Percentiles rank a stretch among this genome's conserved stretches.
phyloP scores from a whole-genome alignment of 2,329 filamentous ascomycete genomes.

The Claviceps paspali region DNA sequence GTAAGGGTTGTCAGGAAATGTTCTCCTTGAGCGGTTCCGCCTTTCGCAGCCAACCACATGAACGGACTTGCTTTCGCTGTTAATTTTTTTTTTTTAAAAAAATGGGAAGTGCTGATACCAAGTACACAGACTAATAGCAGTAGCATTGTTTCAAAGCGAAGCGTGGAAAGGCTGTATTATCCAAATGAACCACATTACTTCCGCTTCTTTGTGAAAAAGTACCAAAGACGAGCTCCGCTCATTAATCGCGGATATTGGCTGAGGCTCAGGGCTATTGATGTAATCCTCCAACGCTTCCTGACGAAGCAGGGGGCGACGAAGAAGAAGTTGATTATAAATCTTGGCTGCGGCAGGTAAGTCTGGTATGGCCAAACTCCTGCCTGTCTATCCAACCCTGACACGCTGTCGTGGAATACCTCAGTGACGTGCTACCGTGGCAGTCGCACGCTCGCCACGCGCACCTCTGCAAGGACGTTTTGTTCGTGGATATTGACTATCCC shows the following conservation, averaged over 20 bases:
- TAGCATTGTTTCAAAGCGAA: conserved; percentile 83
- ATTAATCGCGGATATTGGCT: conserved; percentile 87
- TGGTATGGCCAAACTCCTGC: background rate
- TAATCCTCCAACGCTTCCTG: conserved; percentile 61
- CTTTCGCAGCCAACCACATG: background rate
- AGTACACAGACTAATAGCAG: conserved; percentile 61
- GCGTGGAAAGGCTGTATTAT: conserved; percentile 80
- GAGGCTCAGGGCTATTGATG: conserved; percentile 68
- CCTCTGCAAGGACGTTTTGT: conserved; percentile 43
- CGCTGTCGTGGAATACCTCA: conserved; percentile 18
- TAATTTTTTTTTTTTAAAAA: too few relatives aligned
- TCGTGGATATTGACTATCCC: conserved; percentile 78
- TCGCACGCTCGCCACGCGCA: conserved; percentile 52
- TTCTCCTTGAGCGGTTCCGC: background rate
- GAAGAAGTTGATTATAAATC: conserved; percentile 64
- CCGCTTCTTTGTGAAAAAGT: conserved; percentile 73
- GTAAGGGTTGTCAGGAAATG: conserved; percentile 20
- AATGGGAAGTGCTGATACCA: background rate
- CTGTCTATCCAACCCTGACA: background rate
- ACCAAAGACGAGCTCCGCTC: conserved; percentile 66
- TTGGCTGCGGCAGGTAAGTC: conserved; percentile 80
- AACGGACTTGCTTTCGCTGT: background rate
- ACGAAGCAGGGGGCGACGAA: conserved; percentile 26
- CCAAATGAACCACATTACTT: conserved; percentile 68
- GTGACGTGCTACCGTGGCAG: conserved; percentile 78